Conservation (phyloP, 371 early-diverging fungal species). For the Mucor racemosus region DNA sequence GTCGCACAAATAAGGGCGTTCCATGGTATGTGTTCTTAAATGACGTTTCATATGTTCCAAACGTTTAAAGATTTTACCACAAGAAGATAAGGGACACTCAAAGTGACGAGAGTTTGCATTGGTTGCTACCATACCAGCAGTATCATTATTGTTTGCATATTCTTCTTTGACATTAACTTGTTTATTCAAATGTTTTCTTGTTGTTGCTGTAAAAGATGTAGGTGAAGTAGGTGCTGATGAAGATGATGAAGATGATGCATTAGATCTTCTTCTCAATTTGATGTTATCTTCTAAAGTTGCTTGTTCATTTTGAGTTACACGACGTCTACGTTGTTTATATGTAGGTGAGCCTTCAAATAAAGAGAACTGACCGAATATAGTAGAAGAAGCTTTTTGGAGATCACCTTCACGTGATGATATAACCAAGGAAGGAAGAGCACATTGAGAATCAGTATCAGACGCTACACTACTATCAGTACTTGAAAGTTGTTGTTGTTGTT, state of each 20-base stretch:
- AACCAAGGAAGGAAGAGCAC: slow-evolving; percentile 11
- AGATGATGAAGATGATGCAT: not conserved
- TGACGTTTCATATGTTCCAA: slow-evolving; percentile 92
- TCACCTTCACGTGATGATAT: slow-evolving; percentile 18
- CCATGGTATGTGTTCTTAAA: slow-evolving; percentile 82
- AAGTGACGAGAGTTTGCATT: not conserved
- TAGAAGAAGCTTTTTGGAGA: slow-evolving; percentile 34
- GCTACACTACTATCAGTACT: not conserved
- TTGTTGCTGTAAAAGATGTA: slow-evolving; percentile 8
- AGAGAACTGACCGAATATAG: slow-evolving; percentile 65
- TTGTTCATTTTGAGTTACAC: slow-evolving; percentile 30
- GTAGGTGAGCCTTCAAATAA: slow-evolving; percentile 74
- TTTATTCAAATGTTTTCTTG: not conserved
- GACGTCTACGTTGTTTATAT: slow-evolving; percentile 76
- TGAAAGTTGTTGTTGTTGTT: not conserved
- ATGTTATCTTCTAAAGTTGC: slow-evolving; percentile 1
- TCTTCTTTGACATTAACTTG: not conserved
- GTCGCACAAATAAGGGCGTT: slow-evolving; percentile 74
- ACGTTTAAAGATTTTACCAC: slow-evolving; percentile 71
- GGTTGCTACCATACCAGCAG: not conserved
- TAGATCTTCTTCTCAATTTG: not conserved
- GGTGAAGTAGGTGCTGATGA: not conserved
- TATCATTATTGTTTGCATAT: not conserved
- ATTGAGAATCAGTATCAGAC: slow-evolving; percentile 3
- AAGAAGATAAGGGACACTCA: slow-evolving; percentile 51